Base-by-base conservation (phyloP, 495 filamentous ascomycete genomes). In the Aspergillus diversus region DNA sequence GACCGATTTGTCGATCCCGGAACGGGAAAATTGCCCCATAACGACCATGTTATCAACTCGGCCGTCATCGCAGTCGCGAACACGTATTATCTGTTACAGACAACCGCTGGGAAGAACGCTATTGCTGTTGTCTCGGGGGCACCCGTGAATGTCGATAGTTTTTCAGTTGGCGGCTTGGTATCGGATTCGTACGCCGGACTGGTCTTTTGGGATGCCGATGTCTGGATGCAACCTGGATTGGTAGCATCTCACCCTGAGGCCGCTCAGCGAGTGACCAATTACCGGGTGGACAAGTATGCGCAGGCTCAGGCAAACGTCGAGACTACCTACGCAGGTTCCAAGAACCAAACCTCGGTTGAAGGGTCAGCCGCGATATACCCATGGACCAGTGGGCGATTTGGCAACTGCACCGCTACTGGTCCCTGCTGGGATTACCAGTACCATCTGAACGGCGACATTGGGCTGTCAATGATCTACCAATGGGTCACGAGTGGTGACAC, bases 391-490 rank as follows among this genome's bases (percentile, higher is more conserved):
- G 86, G 81, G n/a, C 76, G 87, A 1, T 86, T 76, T 63, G 87
- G 87, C 0, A 89, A 89, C 70, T 89, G 87, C 70, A 89, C 87
- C 0, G 85, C 78, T 0, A 86, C 84, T 32, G 87, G 87, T 1
- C 81, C 87, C n/a, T 89, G 87, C 73, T 88, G 84, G 71, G 87
- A 88, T 63, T 81, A 81, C 35, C 66, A 82, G 48, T 81, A 80
- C 59, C 86, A 89, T 55, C 60, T 89, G 55, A 93, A 92, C 66
- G 88, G 87, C 8, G 90, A 92, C 64, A 91, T 93, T 71, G 86
- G 87, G 0, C 75, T 90, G 27, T 74, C 86, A 55, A 69, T 89
- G 52, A 75, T 80, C 63, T 86, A 89, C 55, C 83, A 88, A 57
- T 88, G 80, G 76, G 77, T 83, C n/a, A 77, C 78, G 2, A 86